These are phyloP conservation scores for Entomortierella beljakovae DNA, from an alignment of 192 early-diverging fungal species.

Conservation along the genomic window DNA sequence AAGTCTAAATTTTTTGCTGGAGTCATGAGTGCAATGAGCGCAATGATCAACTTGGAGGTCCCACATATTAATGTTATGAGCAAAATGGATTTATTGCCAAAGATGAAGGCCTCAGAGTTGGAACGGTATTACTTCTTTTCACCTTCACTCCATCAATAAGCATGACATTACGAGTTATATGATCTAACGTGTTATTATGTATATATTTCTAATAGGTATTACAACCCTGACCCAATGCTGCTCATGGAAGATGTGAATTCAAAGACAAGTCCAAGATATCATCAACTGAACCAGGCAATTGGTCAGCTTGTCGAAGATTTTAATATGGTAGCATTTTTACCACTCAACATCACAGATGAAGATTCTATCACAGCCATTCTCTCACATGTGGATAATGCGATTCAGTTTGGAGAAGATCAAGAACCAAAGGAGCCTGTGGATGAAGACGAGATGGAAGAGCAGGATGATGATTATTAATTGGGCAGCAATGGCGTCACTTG, in stretches of 20 bases:
- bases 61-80: slow-evolving; percentile 98
- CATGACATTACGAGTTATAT: not conserved
- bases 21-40: slow-evolving; percentile 93
- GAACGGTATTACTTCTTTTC: slow-evolving; percentile 49
- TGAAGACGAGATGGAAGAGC: slow-evolving; percentile 29
- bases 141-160: not conserved
- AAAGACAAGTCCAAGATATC: slow-evolving; percentile 80
- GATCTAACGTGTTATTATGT: not conserved
- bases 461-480: slow-evolving; percentile 14
- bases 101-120: slow-evolving; percentile 71
- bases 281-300: slow-evolving; percentile 88
- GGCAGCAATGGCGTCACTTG: too few species aligned
- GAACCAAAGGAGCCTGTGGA: slow-evolving; percentile 85
- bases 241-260: slow-evolving; percentile 86
- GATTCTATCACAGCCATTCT: slow-evolving; percentile 90
- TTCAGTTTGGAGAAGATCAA: slow-evolving; percentile 97
- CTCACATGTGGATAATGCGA: slow-evolving; percentile 92
- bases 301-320: slow-evolving; percentile 94
- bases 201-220: slow-evolving; percentile 66
- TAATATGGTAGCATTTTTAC: slow-evolving; percentile 97
- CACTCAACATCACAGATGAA: slow-evolving; percentile 94
- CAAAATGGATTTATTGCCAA: slow-evolving; percentile 93
- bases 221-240: slow-evolving; percentile 91
- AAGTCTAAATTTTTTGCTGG: slow-evolving; percentile 97
- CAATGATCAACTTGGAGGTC: slow-evolving; percentile 97